Evolutionary conservation across 805 yeast species (phyloP), one percentile per base, ranked within the genome.

Genomic region (Cephaloascus fragrans): DNA sequence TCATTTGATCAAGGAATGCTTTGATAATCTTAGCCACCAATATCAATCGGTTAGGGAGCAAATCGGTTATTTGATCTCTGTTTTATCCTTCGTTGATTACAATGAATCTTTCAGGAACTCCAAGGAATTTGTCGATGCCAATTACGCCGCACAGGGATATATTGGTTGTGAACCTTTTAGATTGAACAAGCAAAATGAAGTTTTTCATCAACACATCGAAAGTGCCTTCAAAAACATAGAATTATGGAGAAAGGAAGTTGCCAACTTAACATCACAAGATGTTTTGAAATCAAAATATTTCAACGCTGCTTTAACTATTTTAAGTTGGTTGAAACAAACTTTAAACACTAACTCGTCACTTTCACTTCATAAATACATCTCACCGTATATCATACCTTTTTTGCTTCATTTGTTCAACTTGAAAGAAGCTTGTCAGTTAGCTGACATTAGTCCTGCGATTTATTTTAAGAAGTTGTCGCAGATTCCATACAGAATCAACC

Each of bases 351-450:
- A 82, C 1, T 67, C 70, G 34, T 75, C 81, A 1, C 52, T 67
- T 0, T 60, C 76, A 6, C 55, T 83, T 32, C 69, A 75, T 34
- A 76, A 76, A 3, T 70, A 73, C 39, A 57, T 82, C 31, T 53
- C 64, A 8, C 56, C 62, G 2, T 62, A 73, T 38, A 67, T 88
- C 20, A 57, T 86, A 1, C 95, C 96, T 19, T 79, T 84, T 44
- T 61, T 87, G 41, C 63, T 85, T 50, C 64, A 71, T 15, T 59
- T 87, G 36, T 74, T 78, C 38, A 71, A 69, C 35, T 71, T 83
- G 65, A 78, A 85, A 43, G 97, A 90, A 44, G 85, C 85, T 12
- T 83, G 94, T 47, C 85, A 83, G 46, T 57, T 83, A 41, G 80
- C 81, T 0, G 71, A 70, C 26, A 57, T 83, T 9, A 67, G 69